Conservation (phyloP, 2,329 filamentous ascomycete genomes). For the Cercospora berteroae region DNA sequence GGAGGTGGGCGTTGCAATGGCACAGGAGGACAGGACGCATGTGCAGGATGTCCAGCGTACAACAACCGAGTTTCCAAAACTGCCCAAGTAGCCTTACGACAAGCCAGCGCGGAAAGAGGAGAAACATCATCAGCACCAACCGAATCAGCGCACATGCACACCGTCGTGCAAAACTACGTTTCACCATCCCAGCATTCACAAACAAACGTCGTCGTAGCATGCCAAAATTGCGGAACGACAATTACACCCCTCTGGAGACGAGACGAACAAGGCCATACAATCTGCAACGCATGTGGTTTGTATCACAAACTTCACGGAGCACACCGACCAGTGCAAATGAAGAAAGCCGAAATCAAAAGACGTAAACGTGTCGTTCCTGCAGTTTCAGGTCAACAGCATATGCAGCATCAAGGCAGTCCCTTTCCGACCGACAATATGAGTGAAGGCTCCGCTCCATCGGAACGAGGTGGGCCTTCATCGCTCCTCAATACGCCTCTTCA, state of each 20-base stretch:
- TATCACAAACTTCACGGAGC: constrained; percentile 96
- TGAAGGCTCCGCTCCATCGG: constrained; percentile 20
- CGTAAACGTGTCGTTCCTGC: constrained; percentile 91
- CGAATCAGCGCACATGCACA: constrained; percentile 24
- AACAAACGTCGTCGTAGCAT: constrained; percentile 74
- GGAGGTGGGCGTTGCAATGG: constrained; percentile 94
- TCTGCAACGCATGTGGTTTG: constrained; percentile 95
- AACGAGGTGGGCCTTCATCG: constrained; percentile 13
- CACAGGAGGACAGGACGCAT: constrained; percentile 90
- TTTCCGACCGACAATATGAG: constrained; percentile 30
- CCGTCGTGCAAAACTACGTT: constrained; percentile 24
- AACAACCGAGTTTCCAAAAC: constrained; percentile 95
- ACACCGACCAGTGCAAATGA: constrained; percentile 96
- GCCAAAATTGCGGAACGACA: constrained; percentile 94
- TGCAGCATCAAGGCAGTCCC: constrained; percentile 36
- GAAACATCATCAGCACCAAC: constrained; percentile 7
- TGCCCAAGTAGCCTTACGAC: constrained; percentile 64
- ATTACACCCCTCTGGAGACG: constrained; percentile 94
- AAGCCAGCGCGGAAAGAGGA: constrained; percentile 22
- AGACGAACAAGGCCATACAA: constrained; percentile 91
- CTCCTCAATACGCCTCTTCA: constrained; percentile 11
- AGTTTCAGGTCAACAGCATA: constrained; percentile 40
- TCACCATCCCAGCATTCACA: constrained; percentile 25
- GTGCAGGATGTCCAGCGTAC: constrained; percentile 92
- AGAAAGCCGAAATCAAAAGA: constrained; percentile 94